Conservation (phyloP, 2,329 filamentous ascomycete genomes). For the Botrytis elliptica region DNA sequence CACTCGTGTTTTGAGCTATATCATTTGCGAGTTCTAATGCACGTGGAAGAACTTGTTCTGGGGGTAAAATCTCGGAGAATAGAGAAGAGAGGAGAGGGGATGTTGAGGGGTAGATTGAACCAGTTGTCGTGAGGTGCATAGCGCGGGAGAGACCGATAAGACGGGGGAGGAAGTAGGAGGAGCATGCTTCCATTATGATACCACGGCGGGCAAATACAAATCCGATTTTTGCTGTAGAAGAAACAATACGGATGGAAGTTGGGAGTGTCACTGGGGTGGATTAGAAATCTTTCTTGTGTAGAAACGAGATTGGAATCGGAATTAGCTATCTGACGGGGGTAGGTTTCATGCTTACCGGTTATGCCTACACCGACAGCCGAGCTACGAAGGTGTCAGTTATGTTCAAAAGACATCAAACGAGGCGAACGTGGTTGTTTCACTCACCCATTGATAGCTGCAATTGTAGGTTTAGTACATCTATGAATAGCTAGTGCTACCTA, state of each 20-base stretch:
- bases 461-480: constrained; percentile 56
- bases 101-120: constrained; percentile 54
- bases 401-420: neutral
- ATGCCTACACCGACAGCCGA: constrained; percentile 12
- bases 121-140: constrained; percentile 66
- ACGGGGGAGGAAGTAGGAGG: constrained; percentile 69
- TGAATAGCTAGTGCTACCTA: constrained; percentile 55
- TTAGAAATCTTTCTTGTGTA: neutral
- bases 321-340: neutral
- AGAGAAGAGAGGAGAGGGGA: constrained; percentile 56
- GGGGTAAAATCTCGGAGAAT: constrained; percentile 64
- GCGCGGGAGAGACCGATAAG: constrained; percentile 65
- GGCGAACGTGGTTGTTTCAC: neutral
- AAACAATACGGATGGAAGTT: constrained; percentile 53
- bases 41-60: constrained; percentile 60
- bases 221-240: constrained; percentile 62
- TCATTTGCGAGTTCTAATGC: constrained; percentile 67
- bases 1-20: constrained; percentile 64
- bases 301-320: too few relatives aligned
- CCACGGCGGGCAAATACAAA: constrained; percentile 73
- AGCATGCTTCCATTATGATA: constrained; percentile 70
- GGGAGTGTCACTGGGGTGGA: constrained; percentile 54
- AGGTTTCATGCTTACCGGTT: neutral
- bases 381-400: neutral
- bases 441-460: constrained; percentile 56